Conservation (phyloP, 176 grass and related monocot genomes). For the Phyllostachys edulis region DNA sequence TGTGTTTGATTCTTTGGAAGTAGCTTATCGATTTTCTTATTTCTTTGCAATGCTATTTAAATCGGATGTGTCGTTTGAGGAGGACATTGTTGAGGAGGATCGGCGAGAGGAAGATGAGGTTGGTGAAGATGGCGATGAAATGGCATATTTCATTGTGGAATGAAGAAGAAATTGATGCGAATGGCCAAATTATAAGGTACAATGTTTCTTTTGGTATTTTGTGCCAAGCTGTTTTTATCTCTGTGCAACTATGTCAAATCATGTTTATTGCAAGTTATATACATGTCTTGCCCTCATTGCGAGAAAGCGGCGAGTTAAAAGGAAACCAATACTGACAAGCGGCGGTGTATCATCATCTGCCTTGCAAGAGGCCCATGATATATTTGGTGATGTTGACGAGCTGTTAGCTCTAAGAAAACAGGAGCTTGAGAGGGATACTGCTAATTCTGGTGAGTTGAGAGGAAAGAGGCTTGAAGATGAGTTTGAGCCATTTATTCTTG, state of each 20-base stretch:
- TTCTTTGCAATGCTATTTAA: slow-evolving; percentile 25
- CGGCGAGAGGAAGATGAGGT: slow-evolving; percentile 63
- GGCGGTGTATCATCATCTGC: slow-evolving; percentile 88
- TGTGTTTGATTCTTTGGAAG: neutral
- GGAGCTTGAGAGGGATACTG: slow-evolving; percentile 67
- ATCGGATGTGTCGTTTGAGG: slow-evolving; percentile 59
- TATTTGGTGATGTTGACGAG: slow-evolving; percentile 99
- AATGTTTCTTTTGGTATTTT: neutral
- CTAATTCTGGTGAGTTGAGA: slow-evolving; percentile 34
- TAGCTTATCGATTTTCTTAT: slow-evolving; percentile 11
- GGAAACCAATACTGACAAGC: slow-evolving; percentile 65
- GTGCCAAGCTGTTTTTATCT: neutral
- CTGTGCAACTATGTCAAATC: neutral
- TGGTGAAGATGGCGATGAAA: slow-evolving; percentile 88
- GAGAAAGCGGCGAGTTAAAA: slow-evolving; percentile 71
- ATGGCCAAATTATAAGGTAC: slow-evolving; percentile 79
- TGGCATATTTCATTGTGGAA: slow-evolving; percentile 96
- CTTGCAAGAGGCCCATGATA: slow-evolving; percentile 86
- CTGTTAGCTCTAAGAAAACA: slow-evolving; percentile 66
- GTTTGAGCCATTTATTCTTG: slow-evolving; percentile 96
- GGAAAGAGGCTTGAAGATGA: slow-evolving; percentile 83
- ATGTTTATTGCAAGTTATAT: neutral
- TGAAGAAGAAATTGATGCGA: slow-evolving; percentile 87
- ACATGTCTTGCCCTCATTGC: neutral
- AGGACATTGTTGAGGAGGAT: slow-evolving; percentile 81